Percentiles rank a stretch among this genome's conserved stretches.
Conservation (phyloP, 805 yeast genomes). For the Wickerhamiella azymoides region DNA sequence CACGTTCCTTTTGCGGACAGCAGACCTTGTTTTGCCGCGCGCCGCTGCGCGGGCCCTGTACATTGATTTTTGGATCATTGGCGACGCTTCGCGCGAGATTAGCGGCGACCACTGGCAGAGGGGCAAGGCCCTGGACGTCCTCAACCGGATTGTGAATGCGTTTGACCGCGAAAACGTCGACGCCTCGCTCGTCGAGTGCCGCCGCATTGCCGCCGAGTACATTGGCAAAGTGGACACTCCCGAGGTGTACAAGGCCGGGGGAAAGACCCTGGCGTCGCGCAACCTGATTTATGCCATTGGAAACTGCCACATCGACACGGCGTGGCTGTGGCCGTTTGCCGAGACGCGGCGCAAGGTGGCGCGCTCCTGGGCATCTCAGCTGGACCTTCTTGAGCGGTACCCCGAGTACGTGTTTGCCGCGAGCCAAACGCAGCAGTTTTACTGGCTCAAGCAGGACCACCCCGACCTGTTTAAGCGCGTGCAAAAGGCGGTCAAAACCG, state of each 20-base stretch:
- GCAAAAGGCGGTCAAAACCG: constrained; percentile 46
- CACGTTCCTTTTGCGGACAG: constrained; percentile 49
- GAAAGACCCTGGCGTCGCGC: constrained; percentile 18
- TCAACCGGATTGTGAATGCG: constrained; percentile 67
- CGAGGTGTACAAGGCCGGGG: constrained; percentile 34
- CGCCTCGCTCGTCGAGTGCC: constrained; percentile 42
- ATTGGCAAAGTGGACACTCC: constrained; percentile 60
- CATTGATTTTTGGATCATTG: constrained; percentile 74
- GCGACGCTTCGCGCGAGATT: constrained; percentile 85
- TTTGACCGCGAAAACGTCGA: constrained; percentile 58
- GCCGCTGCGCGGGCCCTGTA: constrained; percentile 61
- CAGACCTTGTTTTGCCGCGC: constrained; percentile 74
- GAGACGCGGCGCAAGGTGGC: constrained; percentile 88
- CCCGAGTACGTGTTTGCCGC: constrained; percentile 94
- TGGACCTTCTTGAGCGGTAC: constrained; percentile 67
- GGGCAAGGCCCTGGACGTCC: constrained; percentile 65
- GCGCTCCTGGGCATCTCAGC: constrained; percentile 89
- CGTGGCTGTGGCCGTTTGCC: constrained; percentile 99
- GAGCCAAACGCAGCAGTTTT: constrained; percentile 90
- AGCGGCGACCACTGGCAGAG: constrained; percentile 67
- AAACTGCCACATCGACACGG: constrained; percentile 94
- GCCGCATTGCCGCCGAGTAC: constrained; percentile 47
- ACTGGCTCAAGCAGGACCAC: constrained; percentile 79
- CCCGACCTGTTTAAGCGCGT: constrained; percentile 61
- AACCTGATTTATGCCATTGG: constrained; percentile 67